Base-by-base conservation (phyloP, 306 rosid species). In the Fragaria iinumae region DNA sequence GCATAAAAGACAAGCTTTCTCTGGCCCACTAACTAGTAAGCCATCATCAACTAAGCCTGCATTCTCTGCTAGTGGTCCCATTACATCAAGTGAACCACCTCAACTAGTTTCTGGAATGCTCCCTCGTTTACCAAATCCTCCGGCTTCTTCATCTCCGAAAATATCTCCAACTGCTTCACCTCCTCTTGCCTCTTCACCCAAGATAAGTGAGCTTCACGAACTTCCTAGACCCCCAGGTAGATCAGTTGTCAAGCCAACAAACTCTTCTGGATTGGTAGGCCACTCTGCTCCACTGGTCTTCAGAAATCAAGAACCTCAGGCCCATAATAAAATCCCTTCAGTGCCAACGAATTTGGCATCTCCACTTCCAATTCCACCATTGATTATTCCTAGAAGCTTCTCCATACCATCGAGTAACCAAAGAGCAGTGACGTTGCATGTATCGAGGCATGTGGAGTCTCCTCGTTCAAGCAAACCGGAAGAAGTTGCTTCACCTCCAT, bases 161-260 rank as follows among this genome's bases (percentile, higher is more conserved):
- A 83, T 82, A 77, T 93, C 97, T 36, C 90, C 93, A 11, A 67
- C 76, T 83, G 86, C 93, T 82, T 90, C 93, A 34, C 95, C 97
- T 47, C 92, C 97, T 71, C 91, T 66, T 55, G 90, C 81, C 78
- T 88, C 95, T 52, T 90, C 97, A 36, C 90, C 97, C 13, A 84
- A 82, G 87, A 91, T 90, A 81, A 93, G 94, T 77, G 98, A 93
- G 85, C 91, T 93, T 81, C 96, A 93, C 39, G 98, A 90, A 87
- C 98, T 93, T 86, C 98, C 98, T 66, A 89, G 98, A 81, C 98
- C 98, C 17, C 98, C 98, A 21, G 89, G 86, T 71, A 84, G 76
- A 76, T 87, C 63, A 47, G 75, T 80, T 71, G 71, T 76, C 63
- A 93, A 87, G 72, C 65, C 84, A 60, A 72, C 82, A 56, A 90